phyloP scores from a whole-genome alignment of 1,139 yeast species.

The Sugiyamaella novakii region DNA sequence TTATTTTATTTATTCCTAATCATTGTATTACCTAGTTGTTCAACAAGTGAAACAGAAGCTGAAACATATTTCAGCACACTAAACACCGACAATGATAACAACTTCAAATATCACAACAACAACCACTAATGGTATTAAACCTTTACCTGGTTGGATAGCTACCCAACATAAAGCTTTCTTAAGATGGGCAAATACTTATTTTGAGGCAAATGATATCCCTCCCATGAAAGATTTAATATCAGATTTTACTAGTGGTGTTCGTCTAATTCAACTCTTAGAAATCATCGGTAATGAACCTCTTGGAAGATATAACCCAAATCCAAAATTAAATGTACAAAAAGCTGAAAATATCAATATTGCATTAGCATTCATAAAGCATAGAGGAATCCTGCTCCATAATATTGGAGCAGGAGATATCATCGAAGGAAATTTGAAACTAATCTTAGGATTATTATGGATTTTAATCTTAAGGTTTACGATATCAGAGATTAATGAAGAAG shows the following conservation, averaged over 20 bases:
- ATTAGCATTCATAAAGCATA: slow-evolving; percentile 56
- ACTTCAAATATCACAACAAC: slow-evolving; percentile 12
- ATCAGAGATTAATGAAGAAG: slow-evolving; percentile 49
- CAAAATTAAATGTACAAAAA: slow-evolving; percentile 59
- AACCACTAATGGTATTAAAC: slow-evolving; percentile 10
- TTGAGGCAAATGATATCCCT: slow-evolving; percentile 36
- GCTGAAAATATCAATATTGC: slow-evolving; percentile 63
- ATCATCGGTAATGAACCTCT: slow-evolving; percentile 45
- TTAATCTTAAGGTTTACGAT: slow-evolving; percentile 56
- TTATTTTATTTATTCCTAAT: neutral
- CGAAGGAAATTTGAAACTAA: slow-evolving; percentile 63
- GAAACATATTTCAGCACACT: neutral
- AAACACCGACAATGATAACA: no score
- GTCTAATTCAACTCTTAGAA: slow-evolving; percentile 44
- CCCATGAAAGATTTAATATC: slow-evolving; percentile 37
- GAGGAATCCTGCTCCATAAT: slow-evolving; percentile 56
- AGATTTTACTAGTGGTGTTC: slow-evolving; percentile 43
- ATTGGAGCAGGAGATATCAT: slow-evolving; percentile 70
- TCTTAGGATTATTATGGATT: slow-evolving; percentile 69
- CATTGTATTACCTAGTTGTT: neutral
- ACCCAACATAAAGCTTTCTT: slow-evolving; percentile 46
- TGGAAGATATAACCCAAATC: slow-evolving; percentile 47
- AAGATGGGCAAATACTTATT: slow-evolving; percentile 46
- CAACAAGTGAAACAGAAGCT: slow-evolving; percentile 2
- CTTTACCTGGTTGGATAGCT: slow-evolving; percentile 44